Conservation (phyloP, 2,329 filamentous ascomycete genomes). For the Exophiala dermatitidis region DNA sequence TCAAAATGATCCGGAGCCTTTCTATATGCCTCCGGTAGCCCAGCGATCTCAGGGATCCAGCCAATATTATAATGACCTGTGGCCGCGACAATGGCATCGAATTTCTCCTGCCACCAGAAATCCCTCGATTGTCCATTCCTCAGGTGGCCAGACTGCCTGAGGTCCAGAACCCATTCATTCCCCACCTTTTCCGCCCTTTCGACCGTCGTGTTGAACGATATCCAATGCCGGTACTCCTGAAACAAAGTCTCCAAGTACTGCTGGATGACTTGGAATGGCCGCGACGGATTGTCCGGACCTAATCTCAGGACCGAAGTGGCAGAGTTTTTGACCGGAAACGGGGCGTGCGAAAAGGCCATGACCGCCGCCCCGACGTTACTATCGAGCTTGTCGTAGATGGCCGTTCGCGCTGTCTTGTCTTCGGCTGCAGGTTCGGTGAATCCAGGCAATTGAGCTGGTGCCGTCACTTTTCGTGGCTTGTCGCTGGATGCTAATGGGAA, state of each 20-base stretch:
- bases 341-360: constrained; percentile 30
- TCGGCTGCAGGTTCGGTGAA: constrained; percentile 20
- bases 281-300: constrained; percentile 25
- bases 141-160: constrained; percentile 23
- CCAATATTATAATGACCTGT: constrained; percentile 49
- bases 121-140: constrained; percentile 5
- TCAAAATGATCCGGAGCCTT: constrained; percentile 39
- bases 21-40: constrained; percentile 40
- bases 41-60: constrained; percentile 43
- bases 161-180: constrained; percentile 30
- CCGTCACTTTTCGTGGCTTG: constrained; percentile 2
- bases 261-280: constrained; percentile 27
- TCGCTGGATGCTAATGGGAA: constrained; percentile 20
- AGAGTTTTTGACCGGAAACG: constrained; percentile 27
- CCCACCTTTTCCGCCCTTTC: constrained; percentile 29
- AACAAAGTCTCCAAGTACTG: constrained; percentile 28
- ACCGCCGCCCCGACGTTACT: constrained; percentile 29
- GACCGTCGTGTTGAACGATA: constrained; percentile 34
- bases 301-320: constrained; percentile 22
- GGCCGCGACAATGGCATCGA: constrained; percentile 47
- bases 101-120: constrained; percentile 35
- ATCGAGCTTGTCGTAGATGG: constrained; percentile 23
- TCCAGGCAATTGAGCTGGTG: constrained; percentile 23
- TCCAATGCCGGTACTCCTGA: constrained; percentile 29
- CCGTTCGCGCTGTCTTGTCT: constrained; percentile 27